Percentiles rank a stretch among this genome's conserved stretches.
Evolutionary conservation across 768 basidiomycete genomes (phyloP).

Genomic region (Kwoniella bestiolae): DNA sequence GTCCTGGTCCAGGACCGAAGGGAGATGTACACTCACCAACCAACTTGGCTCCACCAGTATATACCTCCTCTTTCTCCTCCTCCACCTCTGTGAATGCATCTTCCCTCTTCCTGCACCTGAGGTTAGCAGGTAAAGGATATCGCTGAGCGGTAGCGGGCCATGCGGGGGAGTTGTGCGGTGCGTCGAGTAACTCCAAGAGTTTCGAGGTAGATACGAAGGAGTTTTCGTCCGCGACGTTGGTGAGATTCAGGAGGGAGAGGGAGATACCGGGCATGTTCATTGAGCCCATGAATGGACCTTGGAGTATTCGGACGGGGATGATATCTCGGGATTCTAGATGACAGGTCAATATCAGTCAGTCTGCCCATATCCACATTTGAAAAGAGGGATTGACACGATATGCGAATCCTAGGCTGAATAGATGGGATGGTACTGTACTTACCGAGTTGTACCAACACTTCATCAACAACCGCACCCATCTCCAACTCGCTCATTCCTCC

Average conservation of each 20-base stretch:
- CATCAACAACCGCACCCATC: slow-evolving; percentile 69
- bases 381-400: too few relatives aligned
- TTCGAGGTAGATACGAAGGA: slow-evolving; percentile 22
- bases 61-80: slow-evolving; percentile 34
- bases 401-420: too few relatives aligned
- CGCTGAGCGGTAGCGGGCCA: slow-evolving; percentile 50
- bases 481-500: slow-evolving; percentile 85
- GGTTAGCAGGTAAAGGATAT: slow-evolving; percentile 36
- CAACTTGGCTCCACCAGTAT: slow-evolving; percentile 34
- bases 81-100: slow-evolving; percentile 47
- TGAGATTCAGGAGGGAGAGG: slow-evolving; percentile 68
- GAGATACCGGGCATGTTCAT: slow-evolving; percentile 94
- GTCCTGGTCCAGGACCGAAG: background rate
- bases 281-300: slow-evolving; percentile 71
- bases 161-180: slow-evolving; percentile 45
- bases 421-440: too few relatives aligned
- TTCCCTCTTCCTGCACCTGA: slow-evolving; percentile 33
- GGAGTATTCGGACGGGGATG: slow-evolving; percentile 61
- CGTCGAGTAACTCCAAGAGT: slow-evolving; percentile 45
- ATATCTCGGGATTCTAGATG: slow-evolving; percentile 32
- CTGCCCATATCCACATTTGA: background rate
- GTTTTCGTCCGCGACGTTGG: slow-evolving; percentile 54
- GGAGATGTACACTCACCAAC: slow-evolving; percentile 27
- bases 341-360: background rate
- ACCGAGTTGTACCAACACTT: slow-evolving; percentile 62